Conservation (phyloP, 169 alveolate species). For the Eimeria maxima region DNA sequence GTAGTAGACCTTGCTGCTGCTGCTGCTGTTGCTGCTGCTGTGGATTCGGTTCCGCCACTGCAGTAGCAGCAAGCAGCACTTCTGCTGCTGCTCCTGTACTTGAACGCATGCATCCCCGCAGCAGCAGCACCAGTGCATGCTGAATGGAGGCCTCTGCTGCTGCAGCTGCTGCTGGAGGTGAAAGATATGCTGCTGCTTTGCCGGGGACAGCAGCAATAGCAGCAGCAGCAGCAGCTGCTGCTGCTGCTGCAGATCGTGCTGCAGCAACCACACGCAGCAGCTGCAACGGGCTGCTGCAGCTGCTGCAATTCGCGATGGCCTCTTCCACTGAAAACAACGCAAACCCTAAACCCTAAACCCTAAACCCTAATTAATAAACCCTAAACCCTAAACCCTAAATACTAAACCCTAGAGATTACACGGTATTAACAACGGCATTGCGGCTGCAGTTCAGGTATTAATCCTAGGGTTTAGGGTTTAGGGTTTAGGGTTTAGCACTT, state of each 20-base stretch:
- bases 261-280: neutral
- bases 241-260: neutral
- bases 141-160: too few relatives aligned
- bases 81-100: neutral
- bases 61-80: slow-evolving; percentile 4
- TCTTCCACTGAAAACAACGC: neutral
- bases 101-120: slow-evolving; percentile 14
- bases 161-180: too few relatives aligned
- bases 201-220: neutral
- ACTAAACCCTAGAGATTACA: neutral
- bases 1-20: neutral
- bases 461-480: too few relatives aligned
- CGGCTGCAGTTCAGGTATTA: too few relatives aligned
- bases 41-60: neutral
- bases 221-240: neutral
- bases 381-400: neutral
- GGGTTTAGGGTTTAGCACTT: too few relatives aligned
- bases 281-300: neutral
- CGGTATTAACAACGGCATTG: too few relatives aligned
- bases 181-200: too few relatives aligned
- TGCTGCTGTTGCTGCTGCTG: neutral
- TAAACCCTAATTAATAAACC: neutral
- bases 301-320: neutral
- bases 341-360: neutral
- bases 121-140: slow-evolving; percentile 5